Evolutionary conservation across 2,329 filamentous ascomycete genomes (phyloP), one percentile per base, ranked within the genome.

Genomic region (Botryotinia convoluta): DNA sequence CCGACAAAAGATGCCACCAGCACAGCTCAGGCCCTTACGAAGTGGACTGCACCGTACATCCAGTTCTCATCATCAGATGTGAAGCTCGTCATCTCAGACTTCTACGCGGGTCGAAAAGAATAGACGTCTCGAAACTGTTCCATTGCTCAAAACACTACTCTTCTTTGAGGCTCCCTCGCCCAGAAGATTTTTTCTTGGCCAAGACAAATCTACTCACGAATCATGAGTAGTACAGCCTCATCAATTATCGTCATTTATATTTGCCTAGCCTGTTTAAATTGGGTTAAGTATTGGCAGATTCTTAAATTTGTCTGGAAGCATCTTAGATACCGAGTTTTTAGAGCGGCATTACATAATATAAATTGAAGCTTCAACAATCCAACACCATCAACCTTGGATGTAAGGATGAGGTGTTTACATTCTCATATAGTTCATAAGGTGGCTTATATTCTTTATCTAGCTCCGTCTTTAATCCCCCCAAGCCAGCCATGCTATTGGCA

Each of bases 361-460:
- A 51, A 51, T 35, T 10, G 61, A 48, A 44, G 37, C 51, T 29
- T 57, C 51, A 60, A 37, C 18, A 10, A 16, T 48, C 18, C 42
- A 54, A 54, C 16, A 29, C 26, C 45, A 68, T 54, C 8, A 39
- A 68, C 64, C 45, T 39, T 68, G 64, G 37, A 68, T 39, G 26
- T 29, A 20, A 16, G 60, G 12, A 63, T 42, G 60, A 63, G 37
- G 26, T 32, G 10, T 37, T 16, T 18, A n/a, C 26, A 4, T 4
- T 39, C 32, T 35, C 9, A 29, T 20, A 64, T 51, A 37, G 16
- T 37, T 63, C 64, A 29, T 9, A 67, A n/a, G 14, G 22, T 54
- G 64, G 64, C 64, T 37, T 48, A 16, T 67, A 54, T 51, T 67
- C 45, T 39, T 54, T 54, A 51, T 51, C 64, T 54, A 68, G 26